Conservation (phyloP, 2,329 filamentous ascomycete genomes). For the Biscogniauxia marginata region DNA sequence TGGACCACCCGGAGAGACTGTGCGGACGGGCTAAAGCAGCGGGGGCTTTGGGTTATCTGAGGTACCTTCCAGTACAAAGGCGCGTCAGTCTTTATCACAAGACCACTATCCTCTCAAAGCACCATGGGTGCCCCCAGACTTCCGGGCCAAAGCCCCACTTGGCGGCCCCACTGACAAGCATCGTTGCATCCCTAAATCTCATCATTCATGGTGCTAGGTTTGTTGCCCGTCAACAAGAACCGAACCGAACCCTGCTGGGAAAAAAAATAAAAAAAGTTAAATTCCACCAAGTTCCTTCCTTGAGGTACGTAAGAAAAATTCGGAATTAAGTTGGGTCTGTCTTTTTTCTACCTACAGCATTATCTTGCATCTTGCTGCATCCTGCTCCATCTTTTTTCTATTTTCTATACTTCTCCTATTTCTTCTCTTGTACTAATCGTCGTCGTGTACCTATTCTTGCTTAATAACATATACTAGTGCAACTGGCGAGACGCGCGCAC, state of each 20-base stretch:
- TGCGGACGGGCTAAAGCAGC: neutral
- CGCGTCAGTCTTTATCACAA: neutral
- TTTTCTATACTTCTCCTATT: slow-evolving; percentile 1
- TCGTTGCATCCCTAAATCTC: slow-evolving; percentile 18
- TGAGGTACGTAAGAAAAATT: neutral
- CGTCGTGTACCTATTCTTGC: neutral
- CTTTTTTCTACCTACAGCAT: slow-evolving; percentile 7
- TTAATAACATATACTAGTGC: neutral
- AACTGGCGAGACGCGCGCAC: slow-evolving; percentile 3
- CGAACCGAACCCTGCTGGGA: slow-evolving; percentile 10
- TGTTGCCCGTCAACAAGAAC: slow-evolving; percentile 10
- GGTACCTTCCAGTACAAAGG: neutral
- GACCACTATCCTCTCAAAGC: slow-evolving; percentile 5
- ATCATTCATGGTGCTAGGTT: slow-evolving; percentile 12
- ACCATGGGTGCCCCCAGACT: slow-evolving; percentile 12
- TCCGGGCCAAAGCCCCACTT: slow-evolving; percentile 13
- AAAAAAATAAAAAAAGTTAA: slow-evolving; percentile 20
- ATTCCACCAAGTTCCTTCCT: slow-evolving; percentile 15
- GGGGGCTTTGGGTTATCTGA: neutral
- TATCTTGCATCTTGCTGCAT: slow-evolving; percentile 6
- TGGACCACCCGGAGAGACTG: neutral
- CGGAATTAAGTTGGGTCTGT: slow-evolving; percentile 1
- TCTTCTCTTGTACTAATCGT: slow-evolving; percentile 1
- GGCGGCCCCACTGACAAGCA: slow-evolving; percentile 5
- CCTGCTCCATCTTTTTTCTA: slow-evolving; percentile 2